Base-by-base conservation (phyloP, 352 stramenopile genomes). In the Blastocystis sp. region DNA sequence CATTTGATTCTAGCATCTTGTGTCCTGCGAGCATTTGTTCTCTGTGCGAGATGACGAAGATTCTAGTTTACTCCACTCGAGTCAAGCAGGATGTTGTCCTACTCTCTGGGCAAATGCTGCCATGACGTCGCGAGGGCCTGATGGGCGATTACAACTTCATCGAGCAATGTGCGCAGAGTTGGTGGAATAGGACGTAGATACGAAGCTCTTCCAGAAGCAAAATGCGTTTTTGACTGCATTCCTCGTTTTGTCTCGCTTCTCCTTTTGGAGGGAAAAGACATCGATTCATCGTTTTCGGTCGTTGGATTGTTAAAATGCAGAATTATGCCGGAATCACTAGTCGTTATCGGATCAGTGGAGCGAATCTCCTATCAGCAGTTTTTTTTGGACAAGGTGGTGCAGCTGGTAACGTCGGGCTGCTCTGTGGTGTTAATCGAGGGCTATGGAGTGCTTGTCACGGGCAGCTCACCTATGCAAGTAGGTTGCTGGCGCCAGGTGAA, bases 261-360 rank as follows among this genome's bases (percentile, higher is more conserved):
- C n/a, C 45, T 84, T 18, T 13, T 54, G 23, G 53, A 50, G 20
- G 26, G 62, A 53, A 64, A 45, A 9, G 18, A n/a, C 5, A 68
- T 68, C 37, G 53, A 63, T 11, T n/a, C 56, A 29, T 50, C 59
- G 73, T 84, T n/a, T n/a, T 34, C 5, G 0, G 29, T 37, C 3
- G 3, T 45, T n/a, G 20, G 8, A 68, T 3, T 45, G 4, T 15
- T 47, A 23, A 54, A 13, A 55, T 47, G 39, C 68, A 84, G 73
- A 5, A 47, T 84, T 5, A 84, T 84, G 73, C 73, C 73, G 8
- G 73, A 84, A 43, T 84, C 73, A 6, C 43, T 53, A 7, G 34
- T 84, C 8, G 73, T 84, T 11, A 66, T 84, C 9, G 47, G 47
- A 29, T 50, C 64, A 18, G 45, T 84, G 2, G 53, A 23, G 20